Base-by-base conservation (phyloP, 495 filamentous ascomycete species). In the Neurospora intermedia region DNA sequence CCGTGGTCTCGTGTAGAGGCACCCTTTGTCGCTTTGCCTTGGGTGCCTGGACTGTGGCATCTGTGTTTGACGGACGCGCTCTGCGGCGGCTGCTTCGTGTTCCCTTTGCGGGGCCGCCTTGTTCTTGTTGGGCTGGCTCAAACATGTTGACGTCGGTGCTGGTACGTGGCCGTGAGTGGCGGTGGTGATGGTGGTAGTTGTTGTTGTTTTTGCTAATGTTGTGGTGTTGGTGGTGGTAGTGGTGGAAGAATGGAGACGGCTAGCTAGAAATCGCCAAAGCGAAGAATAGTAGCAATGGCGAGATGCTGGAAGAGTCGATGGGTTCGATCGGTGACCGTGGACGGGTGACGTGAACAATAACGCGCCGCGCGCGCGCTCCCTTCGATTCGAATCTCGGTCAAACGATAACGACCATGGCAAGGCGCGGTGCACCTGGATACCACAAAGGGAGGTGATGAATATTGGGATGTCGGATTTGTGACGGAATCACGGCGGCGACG, bases 11-110 rank as follows among this genome's bases (percentile, higher is more conserved):
- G 45, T 83, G 86, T 70, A 92, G 80, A 18, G 86, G 86, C 31
- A 90, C 88, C 73, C 91, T 85, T 75, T 91, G 90, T 77, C 91
- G 86, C 83, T 94, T 94, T 20, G 91, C 87, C 78, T 88, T 92
- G 18, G 87, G 88, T 74, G 90, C 89, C 72, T 87, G 86, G 39
- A 88, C 85, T 31, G 87, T 85, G 59, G 86, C 86, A 72, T 93
- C 91, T 75, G 89, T 86, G 2, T 66, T 66, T 75, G 88, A 91
- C 69, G 85, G 89, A 72, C 92, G 88, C 78, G 88, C 89, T 70
- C 90, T 90, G 73, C 92, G 84, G 72, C 91, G 87, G 77, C 84
- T 82, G 71, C 90, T 84, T 23, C 82, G 86, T 75, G 86, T 91
- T 72, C 88, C 87, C 69, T 84, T 80, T 70, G 87, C 81, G 7